A percentile compares a stretch with the other conserved stretches of the same genome.
Evolutionary conservation across 164 flowering plant species (phyloP).

Genomic region (Houttuynia cordata): DNA sequence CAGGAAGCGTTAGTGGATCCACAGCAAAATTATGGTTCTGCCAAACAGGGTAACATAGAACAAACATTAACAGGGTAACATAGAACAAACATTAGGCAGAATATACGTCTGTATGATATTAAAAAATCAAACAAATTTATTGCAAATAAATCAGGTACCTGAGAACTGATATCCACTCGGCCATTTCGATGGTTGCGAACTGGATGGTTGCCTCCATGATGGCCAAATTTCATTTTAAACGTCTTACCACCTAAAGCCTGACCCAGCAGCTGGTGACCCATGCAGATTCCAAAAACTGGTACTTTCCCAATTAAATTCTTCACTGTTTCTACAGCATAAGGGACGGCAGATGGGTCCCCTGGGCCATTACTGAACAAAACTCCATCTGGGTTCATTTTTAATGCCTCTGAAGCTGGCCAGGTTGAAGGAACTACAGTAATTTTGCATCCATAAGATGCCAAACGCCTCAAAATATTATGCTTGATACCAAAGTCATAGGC

Average conservation of each 20-base stretch:
- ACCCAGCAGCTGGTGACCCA: conserved; percentile 95
- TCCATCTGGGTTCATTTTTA: conserved; percentile 83
- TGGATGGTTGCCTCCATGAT: conserved; percentile 93
- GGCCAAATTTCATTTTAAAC: conserved; percentile 90
- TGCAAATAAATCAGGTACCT: conserved; percentile 27
- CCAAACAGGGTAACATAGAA: conserved; percentile 2
- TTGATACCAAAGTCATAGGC: conserved; percentile 96
- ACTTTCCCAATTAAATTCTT: conserved; percentile 61
- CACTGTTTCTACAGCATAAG: conserved; percentile 79
- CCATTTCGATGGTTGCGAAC: conserved; percentile 59
- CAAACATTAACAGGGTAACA: no score
- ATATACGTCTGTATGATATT: not conserved
- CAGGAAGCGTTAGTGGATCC: conserved; percentile 69
- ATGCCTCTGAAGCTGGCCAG: conserved; percentile 72
- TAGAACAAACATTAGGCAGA: not conserved
- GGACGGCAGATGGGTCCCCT: conserved; percentile 93
- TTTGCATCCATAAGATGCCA: conserved; percentile 78
- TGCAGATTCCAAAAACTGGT: conserved; percentile 83
- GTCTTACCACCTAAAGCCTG: conserved; percentile 85
- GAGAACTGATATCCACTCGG: conserved; percentile 79
- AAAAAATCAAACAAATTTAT: not conserved
- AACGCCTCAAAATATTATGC: conserved; percentile 71
- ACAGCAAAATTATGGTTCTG: conserved; percentile 94
- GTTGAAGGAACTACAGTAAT: conserved; percentile 86
- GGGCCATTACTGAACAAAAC: conserved; percentile 92